These are phyloP conservation scores for Rhizopogon vulgaris DNA, from an alignment of 768 basidiomycete species.

Conservation along the genomic window DNA sequence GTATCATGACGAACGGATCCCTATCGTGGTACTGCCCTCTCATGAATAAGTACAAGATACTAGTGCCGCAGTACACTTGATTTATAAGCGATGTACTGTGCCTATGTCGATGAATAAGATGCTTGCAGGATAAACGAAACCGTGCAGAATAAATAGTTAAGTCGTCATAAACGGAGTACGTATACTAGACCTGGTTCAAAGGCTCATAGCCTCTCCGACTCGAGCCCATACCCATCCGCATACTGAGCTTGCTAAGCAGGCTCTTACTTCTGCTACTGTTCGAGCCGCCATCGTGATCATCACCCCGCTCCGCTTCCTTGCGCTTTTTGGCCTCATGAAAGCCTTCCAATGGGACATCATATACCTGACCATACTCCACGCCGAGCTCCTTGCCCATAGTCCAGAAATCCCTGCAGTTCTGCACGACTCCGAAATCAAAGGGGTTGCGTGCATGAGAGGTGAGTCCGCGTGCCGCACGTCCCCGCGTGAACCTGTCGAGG, in stretches of 20 bases:
- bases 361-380: constrained; percentile 85
- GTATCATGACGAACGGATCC: too few species aligned
- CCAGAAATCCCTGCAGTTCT: constrained; percentile 96
- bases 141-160: not conserved
- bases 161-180: not conserved
- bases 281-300: constrained; percentile 38
- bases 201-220: constrained; percentile 29
- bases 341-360: constrained; percentile 85
- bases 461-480: constrained; percentile 83
- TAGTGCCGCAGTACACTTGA: too few species aligned
- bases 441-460: constrained; percentile 73
- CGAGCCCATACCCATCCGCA: constrained; percentile 31
- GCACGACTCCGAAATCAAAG: constrained; percentile 75
- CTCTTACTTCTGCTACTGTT: constrained; percentile 35
- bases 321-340: constrained; percentile 67
- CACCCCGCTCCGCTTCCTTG: constrained; percentile 42
- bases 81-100: not conserved
- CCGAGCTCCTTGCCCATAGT: constrained; percentile 76
- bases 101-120: not conserved
- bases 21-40: too few species aligned
- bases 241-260: constrained; percentile 26
- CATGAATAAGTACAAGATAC: too few species aligned
- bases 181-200: constrained; percentile 21
- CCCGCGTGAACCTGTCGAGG: constrained; percentile 90
- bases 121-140: not conserved